Evolutionary conservation across 2,329 filamentous ascomycete species (phyloP).

Genomic region (Colletotrichum scovillei): DNA sequence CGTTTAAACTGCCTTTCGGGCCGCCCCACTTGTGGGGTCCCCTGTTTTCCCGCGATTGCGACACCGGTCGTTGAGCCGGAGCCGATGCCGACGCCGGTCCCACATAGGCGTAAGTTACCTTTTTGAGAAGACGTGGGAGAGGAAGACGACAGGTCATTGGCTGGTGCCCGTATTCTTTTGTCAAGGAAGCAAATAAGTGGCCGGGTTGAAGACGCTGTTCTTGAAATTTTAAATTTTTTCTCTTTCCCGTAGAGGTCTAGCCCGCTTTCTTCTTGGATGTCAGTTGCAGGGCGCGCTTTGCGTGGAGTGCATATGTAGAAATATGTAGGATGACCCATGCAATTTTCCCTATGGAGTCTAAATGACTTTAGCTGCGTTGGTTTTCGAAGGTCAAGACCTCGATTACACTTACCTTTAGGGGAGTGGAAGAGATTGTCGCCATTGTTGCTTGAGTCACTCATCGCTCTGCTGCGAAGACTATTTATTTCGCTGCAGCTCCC

Average conservation of each 20-base stretch:
- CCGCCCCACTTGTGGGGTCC: background rate
- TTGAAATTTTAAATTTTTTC: too few relatives aligned
- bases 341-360: too few relatives aligned
- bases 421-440: too few relatives aligned
- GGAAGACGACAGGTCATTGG: background rate
- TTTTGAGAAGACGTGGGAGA: background rate
- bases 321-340: too few relatives aligned
- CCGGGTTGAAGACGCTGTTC: background rate
- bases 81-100: background rate
- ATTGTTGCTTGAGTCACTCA: too few relatives aligned
- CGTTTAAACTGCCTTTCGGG: background rate
- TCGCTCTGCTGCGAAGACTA: too few relatives aligned
- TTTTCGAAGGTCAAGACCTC: too few relatives aligned
- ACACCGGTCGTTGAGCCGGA: background rate
- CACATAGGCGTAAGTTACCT: background rate
- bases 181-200: background rate
- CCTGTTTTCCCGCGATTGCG: background rate
- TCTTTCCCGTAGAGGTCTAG: too few relatives aligned
- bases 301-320: background rate
- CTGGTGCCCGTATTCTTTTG: background rate
- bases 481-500: too few relatives aligned
- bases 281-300: background rate
- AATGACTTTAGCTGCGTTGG: too few relatives aligned
- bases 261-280: background rate
- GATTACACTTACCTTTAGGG: too few relatives aligned